Evolutionary conservation across 768 basidiomycete species (phyloP), one percentile per base, ranked within the genome.

Genomic region (Solioccasus polychromus): DNA sequence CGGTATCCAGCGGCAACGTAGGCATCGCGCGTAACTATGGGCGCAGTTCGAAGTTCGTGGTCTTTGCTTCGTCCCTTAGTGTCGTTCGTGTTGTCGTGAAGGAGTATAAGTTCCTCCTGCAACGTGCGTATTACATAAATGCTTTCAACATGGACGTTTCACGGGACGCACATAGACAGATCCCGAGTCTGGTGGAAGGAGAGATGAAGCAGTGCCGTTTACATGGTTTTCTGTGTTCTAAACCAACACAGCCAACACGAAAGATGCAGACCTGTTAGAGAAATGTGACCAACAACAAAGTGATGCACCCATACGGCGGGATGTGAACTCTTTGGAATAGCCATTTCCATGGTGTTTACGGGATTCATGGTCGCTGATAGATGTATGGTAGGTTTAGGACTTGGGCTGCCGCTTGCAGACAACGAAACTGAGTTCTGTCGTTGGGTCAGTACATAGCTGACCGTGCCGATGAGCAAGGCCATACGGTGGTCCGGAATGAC

Each of bases 21-120:
- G 0, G 78, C 80, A n/a, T 74, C 76, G 12, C 75, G 69, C 2
- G 75, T 78, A 9, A 80, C 61, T 17, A 81, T 53, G 0, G 80
- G 80, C 0, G 80, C 76, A 0, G 79, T 80, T 11, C 51, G 49
- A 3, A 67, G 46, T 3, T 67, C 65, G 2, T 67, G 66, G 7
- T 67, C 68, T 15, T 51, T 62, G 19, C 61, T 66, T 3, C 62
- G 52, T 3, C 57, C 59, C 5, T 55, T 51, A 3, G 42, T 9
- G 26, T 58, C 57, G 23, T 39, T 48, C 3, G 45, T 10, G 10
- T 35, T 37, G 20, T 68, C 62, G 15, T 66, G 62, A 12, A 69
- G 55, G 6, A 69, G 65, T 2, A 52, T 50, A 1, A 69, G 59
- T 34, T 69, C 68, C 5, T 66, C 64, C 64, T 66, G 42, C 29